Evolutionary conservation across 2,329 filamentous ascomycete species (phyloP).

Genomic region (Didymella lethalis): DNA sequence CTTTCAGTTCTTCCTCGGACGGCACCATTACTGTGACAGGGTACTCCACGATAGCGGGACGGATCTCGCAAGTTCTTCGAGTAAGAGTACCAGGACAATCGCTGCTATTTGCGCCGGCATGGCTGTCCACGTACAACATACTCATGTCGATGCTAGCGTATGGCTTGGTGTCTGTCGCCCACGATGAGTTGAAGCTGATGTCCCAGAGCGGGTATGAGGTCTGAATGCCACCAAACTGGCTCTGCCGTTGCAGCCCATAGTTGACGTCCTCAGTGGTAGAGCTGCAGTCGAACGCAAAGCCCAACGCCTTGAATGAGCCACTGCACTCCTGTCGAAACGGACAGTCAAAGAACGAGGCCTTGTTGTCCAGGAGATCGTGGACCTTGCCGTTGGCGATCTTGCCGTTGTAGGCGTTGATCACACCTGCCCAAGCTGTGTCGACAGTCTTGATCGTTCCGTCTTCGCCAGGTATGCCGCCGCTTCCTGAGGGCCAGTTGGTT

Average conservation of each 20-base stretch:
- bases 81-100: conserved; percentile 31
- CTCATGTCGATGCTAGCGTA: conserved; percentile 29
- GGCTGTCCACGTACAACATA: conserved; percentile 34
- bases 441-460: conserved; percentile 30
- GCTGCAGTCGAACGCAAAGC: conserved; percentile 30
- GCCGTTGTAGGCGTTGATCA: conserved; percentile 32
- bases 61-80: conserved; percentile 27
- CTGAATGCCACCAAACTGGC: conserved; percentile 6
- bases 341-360: conserved; percentile 33
- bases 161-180: conserved; percentile 21
- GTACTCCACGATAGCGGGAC: conserved; percentile 31
- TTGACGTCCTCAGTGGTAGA: conserved; percentile 25
- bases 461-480: conserved; percentile 33
- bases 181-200: conserved; percentile 25
- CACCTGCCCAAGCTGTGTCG: conserved; percentile 28
- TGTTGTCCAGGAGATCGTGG: conserved; percentile 25
- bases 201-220: conserved; percentile 30
- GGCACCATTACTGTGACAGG: conserved; percentile 36
- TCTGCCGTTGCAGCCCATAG: conserved; percentile 27
- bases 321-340: conserved; percentile 33
- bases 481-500: conserved; percentile 24
- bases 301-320: conserved; percentile 26
- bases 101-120: conserved; percentile 8
- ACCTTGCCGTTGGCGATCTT: conserved; percentile 37
- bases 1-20: conserved; percentile 31